Conservation (phyloP, 352 stramenopile genomes). For the Globisporangium nunn region DNA sequence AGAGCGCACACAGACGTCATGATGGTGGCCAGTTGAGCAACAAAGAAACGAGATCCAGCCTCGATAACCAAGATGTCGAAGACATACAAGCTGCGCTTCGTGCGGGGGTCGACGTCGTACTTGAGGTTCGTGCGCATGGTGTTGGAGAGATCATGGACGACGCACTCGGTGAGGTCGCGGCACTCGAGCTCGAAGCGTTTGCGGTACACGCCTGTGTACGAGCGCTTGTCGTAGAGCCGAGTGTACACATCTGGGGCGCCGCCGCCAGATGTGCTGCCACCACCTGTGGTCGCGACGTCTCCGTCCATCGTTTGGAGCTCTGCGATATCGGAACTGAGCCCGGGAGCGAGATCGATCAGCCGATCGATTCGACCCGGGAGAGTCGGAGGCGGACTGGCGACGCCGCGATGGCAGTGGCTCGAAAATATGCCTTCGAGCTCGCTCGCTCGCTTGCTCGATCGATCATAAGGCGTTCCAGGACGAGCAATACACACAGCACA, state of each 20-base stretch:
- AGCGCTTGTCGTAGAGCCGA: slow-evolving; percentile 47
- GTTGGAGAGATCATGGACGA: slow-evolving; percentile 48
- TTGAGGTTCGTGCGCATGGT: slow-evolving; percentile 52
- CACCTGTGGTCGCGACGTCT: not conserved
- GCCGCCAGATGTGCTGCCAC: not conserved
- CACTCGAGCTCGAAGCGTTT: slow-evolving; percentile 53
- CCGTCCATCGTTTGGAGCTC: not conserved
- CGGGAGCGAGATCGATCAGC: not conserved
- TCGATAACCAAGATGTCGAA: too few species aligned
- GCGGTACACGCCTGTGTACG: slow-evolving; percentile 58
- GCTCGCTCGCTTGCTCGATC: not conserved
- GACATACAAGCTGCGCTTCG: slow-evolving; percentile 35
- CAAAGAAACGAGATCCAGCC: not conserved
- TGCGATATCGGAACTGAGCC: not conserved
- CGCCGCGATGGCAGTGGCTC: not conserved
- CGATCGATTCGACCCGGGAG: not conserved
- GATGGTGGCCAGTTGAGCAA: not conserved
- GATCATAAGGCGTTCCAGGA: slow-evolving; percentile 2
- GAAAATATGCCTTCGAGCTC: not conserved
- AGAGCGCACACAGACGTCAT: not conserved
- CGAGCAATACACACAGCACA: not conserved
- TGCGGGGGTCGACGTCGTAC: slow-evolving; percentile 33
- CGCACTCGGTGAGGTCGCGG: slow-evolving; percentile 36
- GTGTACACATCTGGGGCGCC: slow-evolving; percentile 34
- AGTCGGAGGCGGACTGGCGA: not conserved